Evolutionary conservation across 2,329 filamentous ascomycete genomes (phyloP).

Genomic region (Hypoxylon sp.): DNA sequence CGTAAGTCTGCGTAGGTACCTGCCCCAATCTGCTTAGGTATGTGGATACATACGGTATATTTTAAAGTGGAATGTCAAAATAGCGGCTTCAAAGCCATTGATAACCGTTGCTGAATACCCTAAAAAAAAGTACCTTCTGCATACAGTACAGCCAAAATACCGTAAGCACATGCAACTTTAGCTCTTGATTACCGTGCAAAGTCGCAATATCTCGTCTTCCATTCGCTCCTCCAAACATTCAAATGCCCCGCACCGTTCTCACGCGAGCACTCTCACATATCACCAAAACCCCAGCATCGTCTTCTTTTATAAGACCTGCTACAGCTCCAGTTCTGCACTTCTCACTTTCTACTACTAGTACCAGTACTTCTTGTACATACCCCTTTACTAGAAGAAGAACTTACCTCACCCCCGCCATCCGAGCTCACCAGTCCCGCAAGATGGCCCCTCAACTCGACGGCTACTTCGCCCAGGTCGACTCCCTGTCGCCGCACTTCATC

Average conservation of each 20-base stretch:
- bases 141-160: constrained; percentile 23
- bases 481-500: constrained; percentile 84
- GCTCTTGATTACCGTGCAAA: constrained; percentile 12
- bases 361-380: constrained; percentile 10
- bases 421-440: constrained; percentile 74
- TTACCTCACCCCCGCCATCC: constrained; percentile 69
- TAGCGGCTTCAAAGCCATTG: constrained; percentile 31
- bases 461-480: constrained; percentile 94
- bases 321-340: constrained; percentile 10
- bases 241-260: constrained; percentile 48
- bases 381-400: constrained; percentile 51
- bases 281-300: constrained; percentile 22
- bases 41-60: constrained; percentile 5
- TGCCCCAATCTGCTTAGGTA: constrained; percentile 18
- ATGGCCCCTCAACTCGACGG: constrained; percentile 93
- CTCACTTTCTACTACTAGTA: neutral
- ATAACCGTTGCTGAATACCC: constrained; percentile 32
- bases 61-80: constrained; percentile 16
- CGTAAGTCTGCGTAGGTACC: constrained; percentile 9
- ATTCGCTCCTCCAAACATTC: constrained; percentile 37
- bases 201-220: constrained; percentile 35
- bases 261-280: constrained; percentile 33
- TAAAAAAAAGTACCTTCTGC: constrained; percentile 38
- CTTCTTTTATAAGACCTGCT: constrained; percentile 22
- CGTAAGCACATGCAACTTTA: constrained; percentile 14